Evolutionary conservation across 1,284 basidiomycete genomes (phyloP).

Genomic region (Fomitiporia mediterranea): DNA sequence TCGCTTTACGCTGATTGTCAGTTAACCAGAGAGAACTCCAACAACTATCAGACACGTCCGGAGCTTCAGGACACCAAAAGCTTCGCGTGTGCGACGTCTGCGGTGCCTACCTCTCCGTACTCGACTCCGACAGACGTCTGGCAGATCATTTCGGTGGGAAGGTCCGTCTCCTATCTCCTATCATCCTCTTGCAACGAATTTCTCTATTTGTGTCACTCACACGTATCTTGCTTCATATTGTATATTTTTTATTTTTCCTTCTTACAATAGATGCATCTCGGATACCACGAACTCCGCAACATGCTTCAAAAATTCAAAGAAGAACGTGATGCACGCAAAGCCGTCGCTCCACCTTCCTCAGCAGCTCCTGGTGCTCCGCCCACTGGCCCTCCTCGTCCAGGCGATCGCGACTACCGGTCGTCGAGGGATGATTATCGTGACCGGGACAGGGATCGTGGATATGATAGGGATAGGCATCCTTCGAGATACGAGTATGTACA

Average conservation of each 20-base stretch:
- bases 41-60: conserved; percentile 95
- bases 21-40: conserved; percentile 88
- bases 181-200: conserved; percentile 1
- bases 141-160: conserved; percentile 99
- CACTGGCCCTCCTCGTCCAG: conserved; percentile 29
- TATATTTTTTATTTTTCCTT: background rate
- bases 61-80: conserved; percentile 98
- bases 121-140: conserved; percentile 97
- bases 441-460: conserved; percentile 50
- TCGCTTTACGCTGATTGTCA: too few species aligned
- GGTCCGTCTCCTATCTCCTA: conserved; percentile 42
- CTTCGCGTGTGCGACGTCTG: conserved; percentile 99
- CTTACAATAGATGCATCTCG: conserved; percentile 85
- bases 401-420: conserved; percentile 44
- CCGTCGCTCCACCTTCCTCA: conserved; percentile 38
- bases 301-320: conserved; percentile 87
- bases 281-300: conserved; percentile 96
- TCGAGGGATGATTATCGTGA: conserved; percentile 62
- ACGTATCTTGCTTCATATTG: too few species aligned
- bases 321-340: conserved; percentile 80
- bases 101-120: conserved; percentile 95
- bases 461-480: conserved; percentile 53
- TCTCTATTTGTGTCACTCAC: too few species aligned
- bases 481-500: conserved; percentile 68
- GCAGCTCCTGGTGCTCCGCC: conserved; percentile 32